phyloP scores from a whole-genome alignment of 202 grass and related monocot genomes.

The Hordeum pubiflorum region DNA sequence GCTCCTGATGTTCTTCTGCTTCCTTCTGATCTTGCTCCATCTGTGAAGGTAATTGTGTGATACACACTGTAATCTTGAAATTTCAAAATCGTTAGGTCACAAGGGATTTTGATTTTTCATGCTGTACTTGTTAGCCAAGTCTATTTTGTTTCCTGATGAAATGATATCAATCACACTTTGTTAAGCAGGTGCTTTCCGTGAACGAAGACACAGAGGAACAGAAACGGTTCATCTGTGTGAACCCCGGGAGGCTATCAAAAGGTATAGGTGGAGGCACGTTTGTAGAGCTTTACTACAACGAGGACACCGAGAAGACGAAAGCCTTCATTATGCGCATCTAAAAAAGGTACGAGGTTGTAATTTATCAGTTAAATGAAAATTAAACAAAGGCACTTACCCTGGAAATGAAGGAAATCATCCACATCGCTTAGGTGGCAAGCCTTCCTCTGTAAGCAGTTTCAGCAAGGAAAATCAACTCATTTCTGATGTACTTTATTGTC shows the following conservation, averaged over 20 bases:
- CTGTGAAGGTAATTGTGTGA: conserved; percentile 66
- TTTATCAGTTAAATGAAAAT: background rate
- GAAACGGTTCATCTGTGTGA: conserved; percentile 56
- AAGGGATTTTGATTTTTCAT: background rate
- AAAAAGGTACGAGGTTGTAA: background rate
- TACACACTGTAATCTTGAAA: background rate
- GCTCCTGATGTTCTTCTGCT: conserved; percentile 76
- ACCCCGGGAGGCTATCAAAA: conserved; percentile 83
- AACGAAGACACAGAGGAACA: conserved; percentile 29
- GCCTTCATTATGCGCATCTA: conserved; percentile 80
- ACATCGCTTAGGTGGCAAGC: background rate
- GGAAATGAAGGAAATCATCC: background rate
- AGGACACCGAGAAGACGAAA: conserved; percentile 32
- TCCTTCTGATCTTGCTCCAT: conserved; percentile 89
- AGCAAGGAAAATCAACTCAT: background rate
- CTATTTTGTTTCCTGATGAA: background rate
- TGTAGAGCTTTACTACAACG: conserved; percentile 70
- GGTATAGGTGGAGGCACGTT: conserved; percentile 91
- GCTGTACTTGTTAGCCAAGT: conserved; percentile 1
- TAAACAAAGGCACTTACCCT: background rate
- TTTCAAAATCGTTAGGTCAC: background rate
- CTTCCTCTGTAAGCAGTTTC: background rate
- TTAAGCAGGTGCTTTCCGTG: conserved; percentile 54
- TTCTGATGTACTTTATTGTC: background rate
- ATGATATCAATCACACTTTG: conserved; percentile 11